Evolutionary conservation across 2,329 filamentous ascomycete species (phyloP), one percentile per base, ranked within the genome.

Genomic region (Exophiala lecanii-corni): DNA sequence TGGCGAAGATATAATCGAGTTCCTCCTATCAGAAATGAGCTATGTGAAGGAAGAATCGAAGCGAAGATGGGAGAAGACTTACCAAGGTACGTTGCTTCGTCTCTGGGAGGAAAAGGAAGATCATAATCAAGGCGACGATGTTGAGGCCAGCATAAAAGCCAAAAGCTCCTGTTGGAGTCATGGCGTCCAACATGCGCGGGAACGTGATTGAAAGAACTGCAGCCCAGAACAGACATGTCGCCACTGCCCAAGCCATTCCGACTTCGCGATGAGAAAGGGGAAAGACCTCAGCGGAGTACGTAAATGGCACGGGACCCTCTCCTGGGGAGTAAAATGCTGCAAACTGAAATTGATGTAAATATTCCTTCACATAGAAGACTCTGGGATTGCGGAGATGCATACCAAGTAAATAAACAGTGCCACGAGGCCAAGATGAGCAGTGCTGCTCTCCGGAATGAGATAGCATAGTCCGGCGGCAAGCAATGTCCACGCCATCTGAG

Each of bases 401-500:
- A 49, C 46, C 10, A 84, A 58, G 62, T 78, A 84, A 49, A 83
- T 67, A 48, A 83, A 82, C 3, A 81, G 59, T 0, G 78, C 75
- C 33, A 82, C 73, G 0, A 76, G 59, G 0, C 64, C 76, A 9
- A 78, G 66, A 43, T 74, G 71, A 0, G 70, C 67, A 0, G 56
- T 68, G 16, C 57, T 65, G 0, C 61, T 55, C 19, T 55, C 50
- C 1, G 65, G 64, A 15, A 81, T 71, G 28, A 75, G 68, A 39
- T 76, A 78, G 54, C 72, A 77, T 35, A 82, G 70, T 3, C 76
- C 79, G n/a, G 76, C 78, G 0, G 76, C 75, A 1, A 83, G 68
- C n/a, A 83, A 62, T 3, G 78, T 79, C 78, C 79, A 81, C 9
- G 75, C 75, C 79, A 83, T 83, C 46, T 82, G 71, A 0, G 79